These are phyloP conservation scores for Cladobotryum protrusum DNA, from an alignment of 2,329 filamentous ascomycete genomes.

Conservation along the genomic window DNA sequence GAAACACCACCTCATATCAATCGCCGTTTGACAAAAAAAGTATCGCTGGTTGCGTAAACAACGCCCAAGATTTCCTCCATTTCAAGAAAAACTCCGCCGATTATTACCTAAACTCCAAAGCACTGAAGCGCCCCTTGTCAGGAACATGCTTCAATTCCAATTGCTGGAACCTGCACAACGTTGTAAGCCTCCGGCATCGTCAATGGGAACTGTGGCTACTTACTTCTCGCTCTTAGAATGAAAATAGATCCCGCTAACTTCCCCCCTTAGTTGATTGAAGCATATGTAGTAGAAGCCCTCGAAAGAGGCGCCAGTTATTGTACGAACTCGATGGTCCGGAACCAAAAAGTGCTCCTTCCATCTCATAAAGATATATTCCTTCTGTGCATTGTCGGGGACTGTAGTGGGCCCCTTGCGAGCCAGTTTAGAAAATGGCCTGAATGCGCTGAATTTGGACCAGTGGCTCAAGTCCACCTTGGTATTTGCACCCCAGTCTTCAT, in stretches of 20 bases:
- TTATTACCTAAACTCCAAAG: slow-evolving; percentile 67
- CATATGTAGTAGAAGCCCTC: slow-evolving; percentile 99
- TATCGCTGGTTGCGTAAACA: not conserved
- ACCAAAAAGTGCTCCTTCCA: slow-evolving; percentile 99
- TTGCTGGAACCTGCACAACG: slow-evolving; percentile 71
- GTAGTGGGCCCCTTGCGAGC: slow-evolving; percentile 48
- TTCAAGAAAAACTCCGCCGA: not conserved
- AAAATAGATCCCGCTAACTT: slow-evolving; percentile 91
- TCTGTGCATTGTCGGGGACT: slow-evolving; percentile 67
- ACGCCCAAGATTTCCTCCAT: not conserved
- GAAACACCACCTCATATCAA: not conserved
- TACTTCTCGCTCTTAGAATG: slow-evolving; percentile 97
- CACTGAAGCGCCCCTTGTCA: slow-evolving; percentile 74
- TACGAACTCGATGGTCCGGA: slow-evolving; percentile 85
- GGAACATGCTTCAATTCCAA: slow-evolving; percentile 84
- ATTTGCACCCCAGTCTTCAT: slow-evolving; percentile 84
- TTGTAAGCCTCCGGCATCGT: not conserved
- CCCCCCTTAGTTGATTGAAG: slow-evolving; percentile 86
- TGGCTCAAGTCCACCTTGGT: slow-evolving; percentile 89
- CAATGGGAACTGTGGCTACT: slow-evolving; percentile 29
- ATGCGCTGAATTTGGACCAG: slow-evolving; percentile 86
- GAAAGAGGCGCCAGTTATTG: slow-evolving; percentile 90
- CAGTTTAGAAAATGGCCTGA: slow-evolving; percentile 64
- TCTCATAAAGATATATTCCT: slow-evolving; percentile 93
- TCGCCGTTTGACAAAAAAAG: not conserved